phyloP scores from a whole-genome alignment of 192 early-diverging fungal species.

The Gamsiella multidivaricata region DNA sequence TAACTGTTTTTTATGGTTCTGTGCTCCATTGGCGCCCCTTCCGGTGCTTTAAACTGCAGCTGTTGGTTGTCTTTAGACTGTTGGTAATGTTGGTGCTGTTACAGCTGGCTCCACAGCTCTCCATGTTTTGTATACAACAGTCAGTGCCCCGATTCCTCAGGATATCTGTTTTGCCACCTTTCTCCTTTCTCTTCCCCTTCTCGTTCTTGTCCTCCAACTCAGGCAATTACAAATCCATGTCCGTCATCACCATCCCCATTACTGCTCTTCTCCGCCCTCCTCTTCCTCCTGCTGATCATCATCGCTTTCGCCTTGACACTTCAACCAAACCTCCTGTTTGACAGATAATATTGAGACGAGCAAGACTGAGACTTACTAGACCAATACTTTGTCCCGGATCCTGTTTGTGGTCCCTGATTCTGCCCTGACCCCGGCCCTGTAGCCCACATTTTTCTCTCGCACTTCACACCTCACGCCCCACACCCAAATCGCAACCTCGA shows the following conservation, averaged over 20 bases:
- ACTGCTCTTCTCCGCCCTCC: conserved; percentile 2
- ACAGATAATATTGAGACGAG: no score
- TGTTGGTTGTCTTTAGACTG: not conserved
- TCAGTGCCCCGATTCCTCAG: no score
- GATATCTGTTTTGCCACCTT: not conserved
- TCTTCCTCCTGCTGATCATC: not conserved
- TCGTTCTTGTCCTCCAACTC: not conserved
- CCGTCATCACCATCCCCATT: not conserved
- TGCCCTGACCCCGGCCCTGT: no score
- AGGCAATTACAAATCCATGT: not conserved
- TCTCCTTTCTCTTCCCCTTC: not conserved
- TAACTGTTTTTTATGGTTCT: no score
- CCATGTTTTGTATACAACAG: not conserved
- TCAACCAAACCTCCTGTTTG: no score
- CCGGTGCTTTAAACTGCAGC: no score
- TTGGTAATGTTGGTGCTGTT: not conserved
- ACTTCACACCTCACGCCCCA: not conserved
- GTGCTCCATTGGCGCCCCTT: no score
- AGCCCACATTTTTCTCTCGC: not conserved
- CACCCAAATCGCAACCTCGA: not conserved
- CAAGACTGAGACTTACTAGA: no score
- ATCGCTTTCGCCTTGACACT: not conserved
- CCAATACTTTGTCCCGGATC: no score
- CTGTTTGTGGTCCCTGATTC: no score
- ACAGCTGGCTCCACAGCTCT: not conserved